These are phyloP conservation scores for Erysimum cheiri DNA, from an alignment of 441 rosid genomes.

Conservation along the genomic window DNA sequence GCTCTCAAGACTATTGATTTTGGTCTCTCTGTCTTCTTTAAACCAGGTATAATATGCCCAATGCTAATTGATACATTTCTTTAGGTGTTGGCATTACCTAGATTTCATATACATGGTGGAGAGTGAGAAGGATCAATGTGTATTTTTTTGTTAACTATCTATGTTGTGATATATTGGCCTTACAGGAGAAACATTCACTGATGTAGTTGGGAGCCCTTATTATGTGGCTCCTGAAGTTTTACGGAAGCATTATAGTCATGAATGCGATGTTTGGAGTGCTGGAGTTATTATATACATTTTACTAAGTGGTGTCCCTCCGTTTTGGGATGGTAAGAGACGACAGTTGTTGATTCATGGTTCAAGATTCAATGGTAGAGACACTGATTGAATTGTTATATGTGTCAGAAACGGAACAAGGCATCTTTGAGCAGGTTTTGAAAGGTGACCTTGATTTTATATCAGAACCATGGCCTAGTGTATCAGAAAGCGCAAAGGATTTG, in stretches of 20 bases:
- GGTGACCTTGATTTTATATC: conserved; percentile 91
- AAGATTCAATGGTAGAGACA: conserved; percentile 19
- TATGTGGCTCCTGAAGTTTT: conserved; percentile 98
- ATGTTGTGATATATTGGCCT: conserved; percentile 11
- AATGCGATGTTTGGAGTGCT: conserved; percentile 98
- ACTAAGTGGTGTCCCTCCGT: conserved; percentile 93
- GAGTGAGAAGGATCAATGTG: not conserved
- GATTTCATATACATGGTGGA: not conserved
- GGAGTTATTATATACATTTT: conserved; percentile 93
- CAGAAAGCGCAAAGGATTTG: conserved; percentile 84
- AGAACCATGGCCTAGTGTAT: conserved; percentile 96
- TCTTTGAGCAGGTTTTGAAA: conserved; percentile 91
- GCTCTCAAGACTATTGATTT: conserved; percentile 87
- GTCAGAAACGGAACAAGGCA: conserved; percentile 95
- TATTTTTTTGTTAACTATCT: not conserved
- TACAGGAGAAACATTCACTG: conserved; percentile 82
- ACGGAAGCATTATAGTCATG: conserved; percentile 80
- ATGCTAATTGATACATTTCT: not conserved
- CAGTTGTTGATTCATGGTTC: conserved; percentile 14
- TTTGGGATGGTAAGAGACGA: conserved; percentile 88
- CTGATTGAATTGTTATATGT: conserved; percentile 34
- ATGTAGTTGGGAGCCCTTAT: conserved; percentile 96
- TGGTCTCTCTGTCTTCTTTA: conserved; percentile 93
- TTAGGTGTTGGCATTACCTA: not conserved
- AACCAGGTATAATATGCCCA: conserved; percentile 60